Conservation (phyloP, 2,329 filamentous ascomycete genomes). For the Fusarium sp. region DNA sequence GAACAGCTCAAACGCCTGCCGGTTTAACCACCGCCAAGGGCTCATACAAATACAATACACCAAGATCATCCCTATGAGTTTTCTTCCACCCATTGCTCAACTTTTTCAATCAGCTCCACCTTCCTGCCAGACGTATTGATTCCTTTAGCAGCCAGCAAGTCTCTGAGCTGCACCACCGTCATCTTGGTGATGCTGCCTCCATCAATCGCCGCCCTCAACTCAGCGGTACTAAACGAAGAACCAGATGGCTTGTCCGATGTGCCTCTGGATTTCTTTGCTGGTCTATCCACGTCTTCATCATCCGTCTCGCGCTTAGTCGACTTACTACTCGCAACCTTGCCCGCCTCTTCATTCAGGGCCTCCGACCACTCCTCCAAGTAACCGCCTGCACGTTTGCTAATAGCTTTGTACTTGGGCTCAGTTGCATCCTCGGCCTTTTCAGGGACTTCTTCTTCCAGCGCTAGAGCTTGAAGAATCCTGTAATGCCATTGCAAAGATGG, state of each 20-base stretch:
- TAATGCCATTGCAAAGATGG: constrained; percentile 97
- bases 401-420: constrained; percentile 84
- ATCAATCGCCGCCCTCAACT: constrained; percentile 59
- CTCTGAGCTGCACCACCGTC: constrained; percentile 65
- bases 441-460: constrained; percentile 90
- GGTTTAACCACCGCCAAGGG: background rate
- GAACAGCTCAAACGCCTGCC: constrained; percentile 19
- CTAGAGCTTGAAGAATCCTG: constrained; percentile 88
- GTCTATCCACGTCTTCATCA: constrained; percentile 56
- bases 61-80: constrained; percentile 46
- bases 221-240: constrained; percentile 55
- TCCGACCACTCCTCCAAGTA: constrained; percentile 83
- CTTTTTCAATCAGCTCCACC: constrained; percentile 63
- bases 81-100: constrained; percentile 67
- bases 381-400: constrained; percentile 85
- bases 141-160: constrained; percentile 59
- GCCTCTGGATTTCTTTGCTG: constrained; percentile 59
- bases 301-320: constrained; percentile 65
- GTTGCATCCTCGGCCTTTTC: constrained; percentile 81
- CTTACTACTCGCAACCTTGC: constrained; percentile 51
- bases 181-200: constrained; percentile 63
- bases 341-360: constrained; percentile 69
- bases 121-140: constrained; percentile 64
- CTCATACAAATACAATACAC: constrained; percentile 8
- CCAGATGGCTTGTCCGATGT: constrained; percentile 50